Base-by-base conservation (phyloP, 2,329 filamentous ascomycete species). In the Colletotrichum shisoi region DNA sequence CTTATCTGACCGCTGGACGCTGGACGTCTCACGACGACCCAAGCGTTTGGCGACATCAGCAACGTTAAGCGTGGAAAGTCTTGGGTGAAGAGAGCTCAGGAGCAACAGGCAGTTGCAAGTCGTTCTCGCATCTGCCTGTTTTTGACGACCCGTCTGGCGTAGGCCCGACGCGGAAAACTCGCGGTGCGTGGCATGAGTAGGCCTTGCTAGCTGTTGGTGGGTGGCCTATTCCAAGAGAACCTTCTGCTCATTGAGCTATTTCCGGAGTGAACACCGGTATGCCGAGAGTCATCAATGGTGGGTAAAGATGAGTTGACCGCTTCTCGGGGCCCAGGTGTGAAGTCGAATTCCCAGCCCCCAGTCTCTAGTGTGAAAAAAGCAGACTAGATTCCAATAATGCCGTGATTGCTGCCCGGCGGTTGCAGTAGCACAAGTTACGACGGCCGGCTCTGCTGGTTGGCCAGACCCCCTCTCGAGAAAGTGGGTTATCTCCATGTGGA, bases 401-500 rank as follows among this genome's bases (percentile, higher is more conserved):
- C 27, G 64, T 67, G 61, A 67, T 56, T 64, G 52, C 48, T 59
- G 64, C 19, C 42, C 61, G 49, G 54, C 54, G 64, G 54, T 67
- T 67, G 66, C 66, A 68, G 66, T 68, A 68, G 66, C 56, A 68
- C 62, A 52, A 56, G 56, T 68, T 51, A 68, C 39, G 44, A 52
- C 39, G 34, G 52, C 44, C 34, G 37, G 61, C 52, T 37, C 34
- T 48, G 51, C 53, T 67, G 62, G 62, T 68, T 68, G 62, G 62
- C 19, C 40, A 48, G 62, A 40, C 3, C 6, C 6, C 44, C 44
- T 19, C 4, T 19, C 3, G 17, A 40, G 24, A 52, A 39, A 27
- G 56, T 57, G 62, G 49, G 51, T 21, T 27, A 24, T 7, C 8
- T 21, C 51, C 62, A 53, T 46, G 39, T 57, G 57, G 62, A 11